Evolutionary conservation across 129 eudicot genomes (phyloP), one percentile per base, ranked within the genome.

Genomic region (Chrysanthemum makinoi): DNA sequence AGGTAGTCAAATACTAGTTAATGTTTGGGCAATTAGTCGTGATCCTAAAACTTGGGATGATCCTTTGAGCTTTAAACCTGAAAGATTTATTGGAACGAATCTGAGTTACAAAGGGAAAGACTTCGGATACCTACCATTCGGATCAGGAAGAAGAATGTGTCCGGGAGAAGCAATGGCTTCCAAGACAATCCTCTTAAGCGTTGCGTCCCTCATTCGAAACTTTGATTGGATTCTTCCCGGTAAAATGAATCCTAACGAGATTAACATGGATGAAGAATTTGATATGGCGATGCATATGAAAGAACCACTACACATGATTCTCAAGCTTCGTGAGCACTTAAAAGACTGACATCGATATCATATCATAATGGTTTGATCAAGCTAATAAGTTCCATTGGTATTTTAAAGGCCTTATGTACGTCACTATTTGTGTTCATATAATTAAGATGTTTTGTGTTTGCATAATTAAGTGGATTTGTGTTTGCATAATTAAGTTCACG

Each of bases 1-100:
- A 70, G 66, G 60, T 19, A 56, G 62, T 17, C 62, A 56, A 16
- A 18, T 56, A 17, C 16, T 77, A 14, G 81, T 77, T 7, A 77
- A 77, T 3, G 43, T 77, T n/a, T 77, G 81, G 81, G 76, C 66
- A 4, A 78, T 72, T 15, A 33, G 47, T 48, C 67, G 77, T 18
- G 76, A 70, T 33, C 65, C 66, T 5, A 59, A 57, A 1, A 35
- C 11, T 6, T 70, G 75, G 75, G 75, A 70, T 33, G 75, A 56
- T 3, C 75, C 75, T 33, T 56, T 56, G 62, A 56, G 14, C 4
- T 70, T 72, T 28, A 61, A 72, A 47, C 69, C 77, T 9, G 68
- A 48, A 62, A 61, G 77, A n/a, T 72, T 72, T 72, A 10, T 72
- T 3, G 77, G 48, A 57, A 39, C 67, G 8, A 47, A 49, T 18